These are phyloP conservation scores for Ormosia emarginata DNA, from an alignment of 306 rosid species.

Conservation along the genomic window DNA sequence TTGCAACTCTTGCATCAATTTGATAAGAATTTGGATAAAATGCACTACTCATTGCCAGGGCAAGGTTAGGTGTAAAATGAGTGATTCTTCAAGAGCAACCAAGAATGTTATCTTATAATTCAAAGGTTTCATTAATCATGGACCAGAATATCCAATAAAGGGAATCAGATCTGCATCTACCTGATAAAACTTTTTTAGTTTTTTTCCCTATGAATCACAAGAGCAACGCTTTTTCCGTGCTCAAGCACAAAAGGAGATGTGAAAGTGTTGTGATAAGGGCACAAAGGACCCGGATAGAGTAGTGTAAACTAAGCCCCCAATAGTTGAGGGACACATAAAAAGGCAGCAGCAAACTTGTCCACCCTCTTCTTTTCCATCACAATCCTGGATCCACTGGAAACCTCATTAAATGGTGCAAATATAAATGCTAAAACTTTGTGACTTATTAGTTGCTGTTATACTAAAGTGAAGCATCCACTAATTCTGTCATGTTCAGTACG, in stretches of 20 bases:
- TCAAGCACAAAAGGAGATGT: background rate
- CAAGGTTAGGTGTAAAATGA: constrained; percentile 30
- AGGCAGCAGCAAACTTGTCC: constrained; percentile 11
- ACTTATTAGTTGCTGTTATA: constrained; percentile 35
- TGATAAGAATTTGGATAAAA: constrained; percentile 5
- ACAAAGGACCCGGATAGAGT: constrained; percentile 16
- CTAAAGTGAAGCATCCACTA: constrained; percentile 72
- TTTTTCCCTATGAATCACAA: background rate
- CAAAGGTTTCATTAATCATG: constrained; percentile 10
- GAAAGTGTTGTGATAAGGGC: constrained; percentile 10
- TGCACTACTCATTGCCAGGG: background rate
- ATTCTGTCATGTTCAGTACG: constrained; percentile 23
- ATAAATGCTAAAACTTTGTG: constrained; percentile 27
- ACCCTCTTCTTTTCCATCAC: constrained; percentile 12
- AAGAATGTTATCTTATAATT: constrained; percentile 7
- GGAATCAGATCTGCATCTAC: background rate
- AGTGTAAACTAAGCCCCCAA: constrained; percentile 1
- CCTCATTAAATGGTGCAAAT: constrained; percentile 25
- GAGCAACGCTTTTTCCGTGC: background rate
- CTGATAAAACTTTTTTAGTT: background rate
- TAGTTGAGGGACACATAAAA: constrained; percentile 28
- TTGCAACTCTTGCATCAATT: background rate
- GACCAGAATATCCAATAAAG: constrained; percentile 25
- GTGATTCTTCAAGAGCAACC: constrained; percentile 6
- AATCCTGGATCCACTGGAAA: constrained; percentile 22